A percentile compares a stretch with the other conserved stretches of the same genome.
phyloP scores from a whole-genome alignment of 139 green algal species.

The Gonium pectorale region DNA sequence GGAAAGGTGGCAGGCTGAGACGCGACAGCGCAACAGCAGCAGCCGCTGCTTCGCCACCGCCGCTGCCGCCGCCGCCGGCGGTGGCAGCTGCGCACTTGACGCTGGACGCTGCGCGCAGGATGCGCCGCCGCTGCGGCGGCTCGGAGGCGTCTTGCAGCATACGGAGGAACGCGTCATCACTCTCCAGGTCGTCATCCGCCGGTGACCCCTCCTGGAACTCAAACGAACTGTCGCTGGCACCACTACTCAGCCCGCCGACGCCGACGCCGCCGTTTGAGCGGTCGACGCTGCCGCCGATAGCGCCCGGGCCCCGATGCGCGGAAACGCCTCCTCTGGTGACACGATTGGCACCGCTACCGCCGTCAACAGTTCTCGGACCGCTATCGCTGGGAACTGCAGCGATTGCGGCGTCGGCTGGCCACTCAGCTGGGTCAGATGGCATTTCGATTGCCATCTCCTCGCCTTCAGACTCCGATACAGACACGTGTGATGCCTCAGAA shows the following conservation, averaged over 20 bases:
- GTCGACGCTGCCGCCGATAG: no score
- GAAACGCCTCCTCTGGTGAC: neutral
- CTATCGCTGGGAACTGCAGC: neutral
- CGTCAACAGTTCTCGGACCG: neutral
- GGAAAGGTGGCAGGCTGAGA: neutral
- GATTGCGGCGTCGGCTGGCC: neutral
- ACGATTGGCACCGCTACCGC: neutral
- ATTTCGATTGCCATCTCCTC: neutral
- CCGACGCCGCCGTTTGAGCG: no score
- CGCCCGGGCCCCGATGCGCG: no score
- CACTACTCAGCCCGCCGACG: neutral
- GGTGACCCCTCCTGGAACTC: neutral
- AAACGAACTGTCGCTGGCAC: neutral
- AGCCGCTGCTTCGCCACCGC: neutral
- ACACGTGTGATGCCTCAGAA: neutral
- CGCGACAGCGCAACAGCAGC: neutral
- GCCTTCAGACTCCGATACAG: neutral
- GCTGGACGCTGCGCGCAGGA: neutral
- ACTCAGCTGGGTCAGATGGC: neutral
- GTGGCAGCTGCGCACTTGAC: no score
- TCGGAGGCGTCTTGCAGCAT: constrained; percentile 13
- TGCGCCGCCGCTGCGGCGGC: neutral
- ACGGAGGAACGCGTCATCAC: constrained; percentile 25
- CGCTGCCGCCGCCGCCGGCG: neutral
- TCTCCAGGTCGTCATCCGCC: neutral